Evolutionary conservation across 2,329 filamentous ascomycete genomes (phyloP).

Genomic region (Cladophialophora bantiana): DNA sequence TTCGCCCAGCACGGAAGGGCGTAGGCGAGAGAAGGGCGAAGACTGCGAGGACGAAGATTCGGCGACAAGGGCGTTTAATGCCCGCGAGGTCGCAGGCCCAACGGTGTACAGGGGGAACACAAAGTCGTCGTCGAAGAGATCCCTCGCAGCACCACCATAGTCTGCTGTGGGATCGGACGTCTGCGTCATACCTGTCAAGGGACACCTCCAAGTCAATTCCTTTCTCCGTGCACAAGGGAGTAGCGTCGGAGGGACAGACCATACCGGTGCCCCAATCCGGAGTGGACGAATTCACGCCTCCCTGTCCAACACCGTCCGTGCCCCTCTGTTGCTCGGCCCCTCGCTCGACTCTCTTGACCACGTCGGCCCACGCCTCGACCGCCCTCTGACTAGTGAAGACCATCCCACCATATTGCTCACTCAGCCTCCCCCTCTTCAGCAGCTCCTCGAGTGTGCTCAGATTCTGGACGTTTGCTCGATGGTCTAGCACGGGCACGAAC

Average conservation of each 20-base stretch:
- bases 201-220: background rate
- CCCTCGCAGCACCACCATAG: background rate
- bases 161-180: background rate
- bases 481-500: slow-evolving; percentile 57
- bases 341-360: slow-evolving; percentile 44
- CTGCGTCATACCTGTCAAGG: slow-evolving; percentile 11
- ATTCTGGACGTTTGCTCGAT: slow-evolving; percentile 50
- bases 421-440: slow-evolving; percentile 46
- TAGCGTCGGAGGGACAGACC: slow-evolving; percentile 28
- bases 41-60: slow-evolving; percentile 34
- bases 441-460: slow-evolving; percentile 47
- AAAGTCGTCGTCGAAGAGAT: slow-evolving; percentile 20
- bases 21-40: slow-evolving; percentile 45
- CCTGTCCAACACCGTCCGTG: background rate
- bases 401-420: slow-evolving; percentile 52
- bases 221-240: background rate
- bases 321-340: background rate
- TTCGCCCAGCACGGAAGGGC: slow-evolving; percentile 73
- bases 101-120: slow-evolving; percentile 55
- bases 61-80: slow-evolving; percentile 63
- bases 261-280: slow-evolving; percentile 40
- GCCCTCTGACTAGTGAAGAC: slow-evolving; percentile 60
- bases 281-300: background rate
- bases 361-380: slow-evolving; percentile 53
- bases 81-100: slow-evolving; percentile 64